phyloP scores from a whole-genome alignment of 1,139 yeast species.

The Tardiomyces digboiensis region DNA sequence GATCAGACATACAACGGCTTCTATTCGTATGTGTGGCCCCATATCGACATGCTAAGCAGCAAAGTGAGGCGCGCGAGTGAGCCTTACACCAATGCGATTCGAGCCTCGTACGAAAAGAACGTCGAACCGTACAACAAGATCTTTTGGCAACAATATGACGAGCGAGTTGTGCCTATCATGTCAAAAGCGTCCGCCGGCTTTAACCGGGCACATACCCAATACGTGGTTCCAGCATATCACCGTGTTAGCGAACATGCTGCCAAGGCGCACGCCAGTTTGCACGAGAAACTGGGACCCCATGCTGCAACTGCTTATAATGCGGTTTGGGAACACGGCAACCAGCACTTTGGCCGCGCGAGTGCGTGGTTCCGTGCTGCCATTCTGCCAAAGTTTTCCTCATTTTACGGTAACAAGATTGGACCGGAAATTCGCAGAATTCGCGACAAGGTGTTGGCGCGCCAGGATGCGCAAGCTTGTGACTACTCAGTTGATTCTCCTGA shows the following conservation, averaged over 20 bases:
- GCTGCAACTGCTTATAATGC: constrained; percentile 3
- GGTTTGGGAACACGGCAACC: constrained; percentile 3
- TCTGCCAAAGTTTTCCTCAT: constrained; percentile 12
- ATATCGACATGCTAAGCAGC: neutral
- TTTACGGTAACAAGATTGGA: constrained; percentile 18
- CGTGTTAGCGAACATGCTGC: neutral
- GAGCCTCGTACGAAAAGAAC: constrained; percentile 6
- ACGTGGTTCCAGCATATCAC: neutral
- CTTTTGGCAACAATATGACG: neutral
- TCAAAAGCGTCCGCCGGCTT: neutral
- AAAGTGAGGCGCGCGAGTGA: neutral
- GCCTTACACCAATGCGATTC: constrained; percentile 5
- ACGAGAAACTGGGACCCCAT: constrained; percentile 6
- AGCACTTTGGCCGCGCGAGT: constrained; percentile 8
- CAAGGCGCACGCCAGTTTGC: neutral
- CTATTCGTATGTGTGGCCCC: constrained; percentile 3
- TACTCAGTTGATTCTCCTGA: neutral
- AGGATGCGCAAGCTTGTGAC: neutral
- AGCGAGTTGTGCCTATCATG: neutral
- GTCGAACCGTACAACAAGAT: constrained; percentile 5
- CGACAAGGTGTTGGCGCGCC: constrained; percentile 12
- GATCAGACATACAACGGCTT: constrained; percentile 9
- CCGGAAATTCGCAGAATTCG: constrained; percentile 21
- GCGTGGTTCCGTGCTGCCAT: constrained; percentile 12
- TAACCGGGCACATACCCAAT: neutral